Base-by-base conservation (phyloP, 805 yeast species). In the Saturnispora saitoi region DNA sequence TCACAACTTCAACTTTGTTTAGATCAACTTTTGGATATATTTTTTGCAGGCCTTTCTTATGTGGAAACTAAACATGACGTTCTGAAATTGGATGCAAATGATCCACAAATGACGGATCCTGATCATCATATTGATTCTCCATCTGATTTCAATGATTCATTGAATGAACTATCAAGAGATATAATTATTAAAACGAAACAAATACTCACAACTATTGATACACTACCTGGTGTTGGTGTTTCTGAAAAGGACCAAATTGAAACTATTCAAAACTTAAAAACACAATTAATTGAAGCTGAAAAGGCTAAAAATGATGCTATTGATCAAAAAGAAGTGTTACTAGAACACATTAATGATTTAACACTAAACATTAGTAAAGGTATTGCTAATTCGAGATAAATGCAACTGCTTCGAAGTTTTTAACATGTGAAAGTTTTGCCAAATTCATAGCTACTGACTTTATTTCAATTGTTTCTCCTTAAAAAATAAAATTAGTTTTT, bases 221-320 rank as follows among this genome's bases (percentile, higher is more conserved):
- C 95, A 2, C 69, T 91, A 39, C 99, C 99, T 0, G 98, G 97
- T 11, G 86, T 88, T 2, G 96, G 95, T 8, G 90, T 84, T 1
- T 78, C 90, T 1, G 84, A 86, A 22, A 77, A 73, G 41, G 82
- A 78, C 48, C 98, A 90, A 64, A 62, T 89, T 61, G 66, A 68
- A 26, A 73, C 75, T 51, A 85, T 91, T 15, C 76, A 74, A 45
- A 70, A 69, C 12, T 68, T 93, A 42, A 83, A 86, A 43, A 61
- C 63, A 41, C 86, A 86, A 55, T 66, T 90, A 48, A 71, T 73
- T 11, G 67, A 70, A 11, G 78, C 81, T 1, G 93, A 89, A 56
- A 60, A 64, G 20, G 74, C 77, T 48, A 77, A 86, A 52, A 66
- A 74, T 12, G 68, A 67, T 29, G 81, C 83, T 8, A 73, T 84